Conservation (phyloP, 345 rosid genomes). For the Hibiscus trionum region DNA sequence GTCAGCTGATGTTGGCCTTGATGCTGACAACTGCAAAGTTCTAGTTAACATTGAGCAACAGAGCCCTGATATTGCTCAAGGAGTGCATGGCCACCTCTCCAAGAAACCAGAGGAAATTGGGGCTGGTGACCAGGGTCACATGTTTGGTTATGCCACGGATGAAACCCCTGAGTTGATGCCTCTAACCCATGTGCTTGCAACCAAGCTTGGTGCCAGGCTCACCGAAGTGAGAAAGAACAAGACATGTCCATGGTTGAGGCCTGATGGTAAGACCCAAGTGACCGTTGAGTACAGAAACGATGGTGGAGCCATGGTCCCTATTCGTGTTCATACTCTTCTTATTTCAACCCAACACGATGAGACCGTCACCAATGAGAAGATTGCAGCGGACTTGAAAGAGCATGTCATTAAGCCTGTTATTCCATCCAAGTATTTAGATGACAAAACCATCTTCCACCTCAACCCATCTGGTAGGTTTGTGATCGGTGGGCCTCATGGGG, state of each 20-base stretch:
- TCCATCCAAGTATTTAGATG: slow-evolving; percentile 63
- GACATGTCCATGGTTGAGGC: slow-evolving; percentile 73
- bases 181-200: slow-evolving; percentile 67
- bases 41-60: slow-evolving; percentile 73
- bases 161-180: slow-evolving; percentile 77
- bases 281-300: slow-evolving; percentile 67
- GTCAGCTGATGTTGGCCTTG: slow-evolving; percentile 69
- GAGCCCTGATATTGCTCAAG: slow-evolving; percentile 80
- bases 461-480: slow-evolving; percentile 79
- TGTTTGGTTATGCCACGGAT: slow-evolving; percentile 75
- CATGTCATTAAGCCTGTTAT: slow-evolving; percentile 73
- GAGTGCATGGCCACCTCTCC: slow-evolving; percentile 72
- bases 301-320: slow-evolving; percentile 62
- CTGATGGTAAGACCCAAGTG: slow-evolving; percentile 80
- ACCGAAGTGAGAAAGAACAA: slow-evolving; percentile 75
- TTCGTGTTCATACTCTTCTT: slow-evolving; percentile 64
- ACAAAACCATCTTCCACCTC: slow-evolving; percentile 67
- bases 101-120: slow-evolving; percentile 80
- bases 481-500: slow-evolving; percentile 81
- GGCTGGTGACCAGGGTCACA: slow-evolving; percentile 80
- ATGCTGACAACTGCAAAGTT: slow-evolving; percentile 67
- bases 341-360: slow-evolving; percentile 79
- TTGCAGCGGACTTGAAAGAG: slow-evolving; percentile 61
- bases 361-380: slow-evolving; percentile 61
- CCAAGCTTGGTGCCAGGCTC: slow-evolving; percentile 75